Evolutionary conservation across 257 asterid genomes (phyloP).

Genomic region (Haberlea rhodopensis): DNA sequence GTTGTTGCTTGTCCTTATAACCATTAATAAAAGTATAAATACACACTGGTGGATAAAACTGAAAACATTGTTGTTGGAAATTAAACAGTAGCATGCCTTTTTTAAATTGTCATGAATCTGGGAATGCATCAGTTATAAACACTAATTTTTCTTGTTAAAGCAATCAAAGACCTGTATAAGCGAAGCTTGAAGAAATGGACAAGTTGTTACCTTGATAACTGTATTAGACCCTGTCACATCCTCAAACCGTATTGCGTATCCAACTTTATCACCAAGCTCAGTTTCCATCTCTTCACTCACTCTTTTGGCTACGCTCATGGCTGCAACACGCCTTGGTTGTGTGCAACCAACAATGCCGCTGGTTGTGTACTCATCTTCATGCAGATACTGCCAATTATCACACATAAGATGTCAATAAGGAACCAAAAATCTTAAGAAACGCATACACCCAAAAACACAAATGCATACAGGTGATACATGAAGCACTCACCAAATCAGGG

Average conservation of each 20-base stretch:
- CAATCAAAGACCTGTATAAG: neutral
- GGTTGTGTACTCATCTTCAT: slow-evolving; percentile 81
- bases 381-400: slow-evolving; percentile 67
- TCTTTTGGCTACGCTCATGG: slow-evolving; percentile 99
- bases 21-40: neutral
- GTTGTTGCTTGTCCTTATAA: neutral
- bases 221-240: slow-evolving; percentile 95
- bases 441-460: neutral
- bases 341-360: slow-evolving; percentile 87
- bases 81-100: neutral
- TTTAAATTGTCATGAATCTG: neutral
- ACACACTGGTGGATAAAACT: neutral
- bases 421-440: neutral
- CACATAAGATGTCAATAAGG: no score
- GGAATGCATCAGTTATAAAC: slow-evolving; percentile 13
- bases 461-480: neutral
- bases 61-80: neutral
- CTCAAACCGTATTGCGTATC: slow-evolving; percentile 95
- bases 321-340: slow-evolving; percentile 99
- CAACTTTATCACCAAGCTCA: slow-evolving; percentile 84
- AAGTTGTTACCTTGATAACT: slow-evolving; percentile 66
- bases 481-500: neutral
- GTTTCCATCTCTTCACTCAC: slow-evolving; percentile 99
- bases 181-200: neutral
- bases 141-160: neutral